Evolutionary conservation across 331 rosid species (phyloP), one percentile per base, ranked within the genome.

Genomic region (Prunus yedoensis): DNA sequence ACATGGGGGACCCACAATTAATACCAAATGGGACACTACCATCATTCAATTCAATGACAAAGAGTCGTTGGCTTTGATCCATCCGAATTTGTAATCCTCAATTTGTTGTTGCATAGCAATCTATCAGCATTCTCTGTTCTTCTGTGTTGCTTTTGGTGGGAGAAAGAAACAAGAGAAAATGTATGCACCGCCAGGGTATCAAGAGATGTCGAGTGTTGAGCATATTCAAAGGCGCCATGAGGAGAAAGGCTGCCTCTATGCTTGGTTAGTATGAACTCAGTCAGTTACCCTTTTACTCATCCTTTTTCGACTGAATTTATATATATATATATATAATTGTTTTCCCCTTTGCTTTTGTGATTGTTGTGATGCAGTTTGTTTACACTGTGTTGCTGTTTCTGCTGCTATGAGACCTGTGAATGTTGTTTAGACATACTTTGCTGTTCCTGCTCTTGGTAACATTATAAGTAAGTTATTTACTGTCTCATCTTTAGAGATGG

Each of bases 381-480:
- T 66, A 51, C 87, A 10, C 4, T 78, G 75, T 88, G 88, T 66
- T 86, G 90, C 77, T 88, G 91, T 76, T 90, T 81, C 82, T 81
- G 86, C 79, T 88, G 86, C 76, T 78, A 28, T 21, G 93, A 85
- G 82, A 77, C 85, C 41, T 88, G 89, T 46, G 89, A 82, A 74
- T 87, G 90, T 30, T 88, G 90, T 77, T 77, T 85, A 52, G 89
- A 77, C 7, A 15, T n/a, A 28, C 67, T 84, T 11, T 80, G 78
- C 45, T 84, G 85, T 70, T 58, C 75, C 85, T 77, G 82, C 70
- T 3, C 41, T 27, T 60, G 32, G 45, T 16, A 15, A 51, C 20
- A 16, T 51, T 51, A 51, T 51, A 14, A 32, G 38, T 51, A 14
- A 35, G 38, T 35, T 35, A 53, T 67, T 28, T 18, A 16, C 15